These are phyloP conservation scores for Fusarium chaquense DNA, from an alignment of 2,329 filamentous ascomycete species.

Conservation along the genomic window DNA sequence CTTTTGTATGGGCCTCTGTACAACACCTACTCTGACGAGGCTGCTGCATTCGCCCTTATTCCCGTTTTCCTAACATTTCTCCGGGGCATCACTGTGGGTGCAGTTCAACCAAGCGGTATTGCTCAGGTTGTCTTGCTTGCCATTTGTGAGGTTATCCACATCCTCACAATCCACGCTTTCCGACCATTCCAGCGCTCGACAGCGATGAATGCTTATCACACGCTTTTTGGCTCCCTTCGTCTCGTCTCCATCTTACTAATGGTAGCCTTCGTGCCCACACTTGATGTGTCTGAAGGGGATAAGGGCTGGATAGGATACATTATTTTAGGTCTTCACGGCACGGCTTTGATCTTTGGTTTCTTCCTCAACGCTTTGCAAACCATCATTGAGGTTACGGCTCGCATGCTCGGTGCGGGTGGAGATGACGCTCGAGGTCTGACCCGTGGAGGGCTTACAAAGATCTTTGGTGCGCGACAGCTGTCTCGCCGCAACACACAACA, in stretches of 20 bases:
- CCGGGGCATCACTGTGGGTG: conserved; percentile 90
- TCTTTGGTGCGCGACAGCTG: conserved; percentile 91
- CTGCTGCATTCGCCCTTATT: conserved; percentile 88
- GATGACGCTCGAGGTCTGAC: conserved; percentile 77
- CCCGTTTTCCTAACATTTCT: conserved; percentile 87
- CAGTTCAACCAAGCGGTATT: conserved; percentile 91
- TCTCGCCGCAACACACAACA: conserved; percentile 77
- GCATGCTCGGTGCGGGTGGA: conserved; percentile 84
- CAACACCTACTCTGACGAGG: conserved; percentile 96
- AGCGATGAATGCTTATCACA: conserved; percentile 97
- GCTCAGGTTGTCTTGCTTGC: conserved; percentile 92
- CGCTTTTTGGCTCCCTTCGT: conserved; percentile 81
- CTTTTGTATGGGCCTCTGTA: conserved; percentile 93
- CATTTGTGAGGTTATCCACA: conserved; percentile 91
- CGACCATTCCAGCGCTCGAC: conserved; percentile 90
- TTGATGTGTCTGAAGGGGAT: conserved; percentile 80
- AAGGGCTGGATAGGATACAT: conserved; percentile 97
- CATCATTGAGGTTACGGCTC: conserved; percentile 86
- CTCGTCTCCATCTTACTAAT: conserved; percentile 81
- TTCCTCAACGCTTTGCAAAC: conserved; percentile 93
- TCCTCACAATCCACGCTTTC: conserved; percentile 89
- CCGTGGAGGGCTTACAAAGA: conserved; percentile 86
- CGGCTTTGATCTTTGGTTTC: conserved; percentile 90
- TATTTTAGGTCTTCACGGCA: conserved; percentile 86
- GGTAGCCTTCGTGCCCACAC: conserved; percentile 84